phyloP scores from a whole-genome alignment of 2,329 filamentous ascomycete species.

The Penicillium sp. region DNA sequence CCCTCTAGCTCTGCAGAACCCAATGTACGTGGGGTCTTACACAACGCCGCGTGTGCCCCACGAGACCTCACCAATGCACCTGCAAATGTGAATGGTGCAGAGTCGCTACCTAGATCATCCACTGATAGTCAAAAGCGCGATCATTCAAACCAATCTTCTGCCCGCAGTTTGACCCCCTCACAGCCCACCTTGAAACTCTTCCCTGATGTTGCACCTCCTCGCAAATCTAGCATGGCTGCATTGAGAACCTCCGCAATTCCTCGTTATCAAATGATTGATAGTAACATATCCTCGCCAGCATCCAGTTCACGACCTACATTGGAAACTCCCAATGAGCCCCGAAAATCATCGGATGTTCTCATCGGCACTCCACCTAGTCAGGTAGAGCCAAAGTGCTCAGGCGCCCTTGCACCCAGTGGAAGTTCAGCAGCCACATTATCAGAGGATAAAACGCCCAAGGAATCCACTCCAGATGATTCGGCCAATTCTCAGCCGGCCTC shows the following conservation, averaged over 20 bases:
- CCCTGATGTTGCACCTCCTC: constrained; percentile 34
- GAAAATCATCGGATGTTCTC: not conserved
- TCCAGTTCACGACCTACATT: not conserved
- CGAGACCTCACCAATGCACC: not conserved
- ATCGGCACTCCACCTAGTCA: not conserved
- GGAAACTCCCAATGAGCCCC: not conserved
- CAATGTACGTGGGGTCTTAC: constrained; percentile 2
- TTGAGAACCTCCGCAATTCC: constrained; percentile 24
- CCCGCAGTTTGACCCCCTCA: constrained; percentile 14
- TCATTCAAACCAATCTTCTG: constrained; percentile 8
- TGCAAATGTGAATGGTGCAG: not conserved
- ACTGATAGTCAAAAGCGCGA: constrained; percentile 6
- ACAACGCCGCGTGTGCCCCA: not conserved
- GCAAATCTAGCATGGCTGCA: constrained; percentile 30
- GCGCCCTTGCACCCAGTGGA: not conserved
- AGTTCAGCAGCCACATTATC: not conserved
- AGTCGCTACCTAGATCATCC: not conserved
- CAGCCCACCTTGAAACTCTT: constrained; percentile 33
- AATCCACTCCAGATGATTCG: constrained; percentile 2
- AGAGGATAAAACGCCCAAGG: not conserved
- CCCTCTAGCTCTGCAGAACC: constrained; percentile 11
- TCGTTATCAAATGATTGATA: constrained; percentile 17
- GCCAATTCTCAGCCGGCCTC: constrained; percentile 23
- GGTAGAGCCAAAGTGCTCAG: constrained; percentile 4
- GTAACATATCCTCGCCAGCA: not conserved